Percentiles rank a stretch among this genome's conserved stretches.
Evolutionary conservation across 192 early-diverging fungal genomes (phyloP).

Genomic region (Ambispora gerdemannii): DNA sequence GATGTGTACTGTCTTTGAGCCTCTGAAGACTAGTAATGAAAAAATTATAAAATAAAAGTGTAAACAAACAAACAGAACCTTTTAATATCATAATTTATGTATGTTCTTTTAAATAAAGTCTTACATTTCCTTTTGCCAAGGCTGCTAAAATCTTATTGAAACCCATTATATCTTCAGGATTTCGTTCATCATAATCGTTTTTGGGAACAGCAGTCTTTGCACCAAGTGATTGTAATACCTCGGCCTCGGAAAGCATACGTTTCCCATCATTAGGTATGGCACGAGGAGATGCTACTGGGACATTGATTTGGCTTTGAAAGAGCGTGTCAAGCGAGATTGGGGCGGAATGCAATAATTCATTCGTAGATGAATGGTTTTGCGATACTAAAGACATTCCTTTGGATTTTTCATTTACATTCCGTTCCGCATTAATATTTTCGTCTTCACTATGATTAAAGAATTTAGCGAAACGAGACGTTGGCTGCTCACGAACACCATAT

Average conservation of each 20-base stretch:
- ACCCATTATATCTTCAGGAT: slow-evolving; percentile 46
- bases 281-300: slow-evolving; percentile 8
- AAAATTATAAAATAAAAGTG: background rate
- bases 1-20: background rate
- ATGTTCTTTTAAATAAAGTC: background rate
- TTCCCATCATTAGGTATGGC: background rate
- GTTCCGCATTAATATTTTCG: slow-evolving; percentile 32
- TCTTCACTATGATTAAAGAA: slow-evolving; percentile 54
- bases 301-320: slow-evolving; percentile 43
- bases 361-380: slow-evolving; percentile 28
- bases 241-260: slow-evolving; percentile 52
- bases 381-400: slow-evolving; percentile 1
- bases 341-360: slow-evolving; percentile 33
- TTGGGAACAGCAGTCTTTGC: slow-evolving; percentile 29
- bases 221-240: slow-evolving; percentile 49
- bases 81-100: too few relatives aligned
- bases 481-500: slow-evolving; percentile 36
- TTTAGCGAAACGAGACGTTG: slow-evolving; percentile 56
- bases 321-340: slow-evolving; percentile 48
- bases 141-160: slow-evolving; percentile 55
- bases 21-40: background rate
- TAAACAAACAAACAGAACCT: background rate
- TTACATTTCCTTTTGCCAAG: slow-evolving; percentile 48
- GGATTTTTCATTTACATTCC: background rate
- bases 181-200: slow-evolving; percentile 10